Conservation (phyloP, 1,139 yeast genomes). For the Magnusiomyces clavatus region DNA sequence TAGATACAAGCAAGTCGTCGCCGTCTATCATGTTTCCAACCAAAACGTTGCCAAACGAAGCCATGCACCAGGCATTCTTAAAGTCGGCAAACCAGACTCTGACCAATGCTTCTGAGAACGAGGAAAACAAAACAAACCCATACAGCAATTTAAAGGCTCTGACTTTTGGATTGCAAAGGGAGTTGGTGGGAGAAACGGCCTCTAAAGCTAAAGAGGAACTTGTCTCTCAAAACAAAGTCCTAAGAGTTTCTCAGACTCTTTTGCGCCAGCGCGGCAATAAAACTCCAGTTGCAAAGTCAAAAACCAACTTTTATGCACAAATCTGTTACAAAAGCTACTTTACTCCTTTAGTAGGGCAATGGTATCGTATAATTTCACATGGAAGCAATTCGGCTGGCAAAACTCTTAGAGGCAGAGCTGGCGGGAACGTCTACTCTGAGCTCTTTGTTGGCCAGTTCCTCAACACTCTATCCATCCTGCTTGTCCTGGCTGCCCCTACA, state of each 20-base stretch:
- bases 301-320: slow-evolving; percentile 35
- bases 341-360: slow-evolving; percentile 49
- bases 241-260: slow-evolving; percentile 43
- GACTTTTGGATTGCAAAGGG: slow-evolving; percentile 16
- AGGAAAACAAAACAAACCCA: neutral
- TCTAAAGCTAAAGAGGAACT: slow-evolving; percentile 38
- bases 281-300: slow-evolving; percentile 21
- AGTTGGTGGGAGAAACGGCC: slow-evolving; percentile 32
- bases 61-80: slow-evolving; percentile 2
- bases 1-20: neutral
- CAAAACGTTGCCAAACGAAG: slow-evolving; percentile 38
- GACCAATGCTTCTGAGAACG: neutral
- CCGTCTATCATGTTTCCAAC: slow-evolving; percentile 34
- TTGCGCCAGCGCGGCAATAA: slow-evolving; percentile 19
- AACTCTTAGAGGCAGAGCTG: slow-evolving; percentile 9
- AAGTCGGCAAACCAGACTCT: neutral
- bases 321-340: slow-evolving; percentile 43
- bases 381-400: slow-evolving; percentile 2
- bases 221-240: slow-evolving; percentile 41
- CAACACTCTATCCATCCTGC: slow-evolving; percentile 47
- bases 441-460: slow-evolving; percentile 51
- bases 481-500: slow-evolving; percentile 53
- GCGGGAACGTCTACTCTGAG: slow-evolving; percentile 48
- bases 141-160: neutral
- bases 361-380: slow-evolving; percentile 37